Conservation (phyloP, 106 monocot species). For the Narthecium ossifragum region DNA sequence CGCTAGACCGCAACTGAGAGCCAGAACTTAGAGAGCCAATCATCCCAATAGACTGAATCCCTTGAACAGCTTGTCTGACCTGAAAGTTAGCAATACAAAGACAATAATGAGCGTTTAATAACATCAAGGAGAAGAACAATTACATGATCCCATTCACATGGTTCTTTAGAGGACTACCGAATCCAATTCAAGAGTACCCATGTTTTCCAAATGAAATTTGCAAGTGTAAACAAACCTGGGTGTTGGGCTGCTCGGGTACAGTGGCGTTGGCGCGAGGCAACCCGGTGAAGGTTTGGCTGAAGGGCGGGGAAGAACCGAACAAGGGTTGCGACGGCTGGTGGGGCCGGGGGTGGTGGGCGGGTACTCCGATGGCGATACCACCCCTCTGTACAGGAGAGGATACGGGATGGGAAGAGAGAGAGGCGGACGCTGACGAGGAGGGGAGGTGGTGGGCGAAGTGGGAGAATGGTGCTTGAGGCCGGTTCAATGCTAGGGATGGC, state of each 20-base stretch:
- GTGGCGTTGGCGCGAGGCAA: slow-evolving; percentile 18
- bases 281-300: not conserved
- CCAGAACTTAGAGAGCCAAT: slow-evolving; percentile 45
- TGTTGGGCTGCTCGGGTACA: not conserved
- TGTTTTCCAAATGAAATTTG: not conserved
- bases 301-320: slow-evolving; percentile 20
- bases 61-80: slow-evolving; percentile 43
- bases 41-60: slow-evolving; percentile 59
- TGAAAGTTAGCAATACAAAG: slow-evolving; percentile 11
- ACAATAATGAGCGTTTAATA: not conserved
- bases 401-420: not conserved
- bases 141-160: too few species aligned
- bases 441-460: slow-evolving; percentile 11
- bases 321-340: slow-evolving; percentile 25
- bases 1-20: slow-evolving; percentile 36
- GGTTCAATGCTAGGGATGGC: slow-evolving; percentile 1
- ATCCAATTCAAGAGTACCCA: too few species aligned
- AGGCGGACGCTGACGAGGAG: slow-evolving; percentile 1
- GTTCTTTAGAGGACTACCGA: too few species aligned
- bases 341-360: slow-evolving; percentile 22
- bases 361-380: slow-evolving; percentile 44
- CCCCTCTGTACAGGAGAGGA: slow-evolving; percentile 12
- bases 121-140: too few species aligned
- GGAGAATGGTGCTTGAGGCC: slow-evolving; percentile 1
- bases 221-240: not conserved